Conservation (phyloP, 2,329 filamentous ascomycete genomes). For the Plectosphaerella plurivora region DNA sequence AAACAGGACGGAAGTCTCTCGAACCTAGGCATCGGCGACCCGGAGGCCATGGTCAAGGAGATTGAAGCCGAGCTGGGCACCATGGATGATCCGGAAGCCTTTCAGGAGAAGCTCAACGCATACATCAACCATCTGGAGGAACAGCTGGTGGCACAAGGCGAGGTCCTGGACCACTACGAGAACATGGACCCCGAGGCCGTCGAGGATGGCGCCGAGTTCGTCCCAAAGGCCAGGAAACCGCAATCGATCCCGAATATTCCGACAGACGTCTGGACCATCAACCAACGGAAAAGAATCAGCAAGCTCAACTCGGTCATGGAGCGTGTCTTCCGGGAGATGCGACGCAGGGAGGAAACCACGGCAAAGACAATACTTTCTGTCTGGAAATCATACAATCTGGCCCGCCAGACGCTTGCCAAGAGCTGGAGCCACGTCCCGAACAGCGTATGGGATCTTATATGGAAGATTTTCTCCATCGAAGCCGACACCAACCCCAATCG, state of each 20-base stretch:
- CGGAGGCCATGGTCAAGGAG: conserved; percentile 35
- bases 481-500: conserved; percentile 47
- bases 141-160: conserved; percentile 9
- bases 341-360: conserved; percentile 15
- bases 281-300: conserved; percentile 32
- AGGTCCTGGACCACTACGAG: conserved; percentile 7
- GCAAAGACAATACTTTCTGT: conserved; percentile 30
- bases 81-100: conserved; percentile 25
- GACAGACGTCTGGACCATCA: conserved; percentile 28
- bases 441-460: conserved; percentile 61
- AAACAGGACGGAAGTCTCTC: conserved; percentile 8
- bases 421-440: conserved; percentile 52
- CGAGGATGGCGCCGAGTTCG: conserved; percentile 15
- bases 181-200: conserved; percentile 9
- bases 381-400: conserved; percentile 47
- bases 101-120: conserved; percentile 25
- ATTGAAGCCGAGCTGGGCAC: conserved; percentile 8
- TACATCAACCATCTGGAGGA: conserved; percentile 29
- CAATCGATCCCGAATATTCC: conserved; percentile 26
- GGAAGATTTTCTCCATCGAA: conserved; percentile 54
- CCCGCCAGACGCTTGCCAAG: conserved; percentile 36
- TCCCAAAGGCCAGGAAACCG: conserved; percentile 3
- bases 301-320: conserved; percentile 27
- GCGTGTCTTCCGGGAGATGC: conserved; percentile 20
- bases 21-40: conserved; percentile 38